These are phyloP conservation scores for Ustilago sp. DNA, from an alignment of 1,284 basidiomycete genomes.

Conservation along the genomic window DNA sequence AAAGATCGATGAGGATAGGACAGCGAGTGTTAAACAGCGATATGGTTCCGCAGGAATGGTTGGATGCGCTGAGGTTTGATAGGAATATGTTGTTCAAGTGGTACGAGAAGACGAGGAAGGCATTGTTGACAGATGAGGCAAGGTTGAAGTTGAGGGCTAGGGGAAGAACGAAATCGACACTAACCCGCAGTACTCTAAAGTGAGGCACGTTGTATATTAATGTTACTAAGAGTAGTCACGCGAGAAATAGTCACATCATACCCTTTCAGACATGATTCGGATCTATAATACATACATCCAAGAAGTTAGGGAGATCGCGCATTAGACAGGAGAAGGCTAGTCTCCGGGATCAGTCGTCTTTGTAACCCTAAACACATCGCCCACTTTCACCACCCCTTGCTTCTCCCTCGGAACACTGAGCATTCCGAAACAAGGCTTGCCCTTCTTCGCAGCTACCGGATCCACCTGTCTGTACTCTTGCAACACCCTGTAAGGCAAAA, in stretches of 20 bases:
- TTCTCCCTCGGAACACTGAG: slow-evolving; percentile 47
- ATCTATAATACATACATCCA: background rate
- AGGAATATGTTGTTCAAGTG: slow-evolving; percentile 44
- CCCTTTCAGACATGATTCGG: background rate
- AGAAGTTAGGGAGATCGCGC: background rate
- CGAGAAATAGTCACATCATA: too few relatives aligned
- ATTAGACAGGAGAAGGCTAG: slow-evolving; percentile 30
- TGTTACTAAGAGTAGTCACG: background rate
- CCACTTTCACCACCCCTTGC: slow-evolving; percentile 44
- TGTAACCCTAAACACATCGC: slow-evolving; percentile 52
- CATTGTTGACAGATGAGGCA: slow-evolving; percentile 31
- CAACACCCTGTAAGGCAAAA: slow-evolving; percentile 55
- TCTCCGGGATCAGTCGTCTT: slow-evolving; percentile 49
- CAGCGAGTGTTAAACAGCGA: slow-evolving; percentile 33
- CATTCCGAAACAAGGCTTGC: slow-evolving; percentile 63
- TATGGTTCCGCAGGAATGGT: slow-evolving; percentile 39
- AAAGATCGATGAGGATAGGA: slow-evolving; percentile 59
- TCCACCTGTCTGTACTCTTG: slow-evolving; percentile 62
- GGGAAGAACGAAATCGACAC: slow-evolving; percentile 27
- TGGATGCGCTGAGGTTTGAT: slow-evolving; percentile 42
- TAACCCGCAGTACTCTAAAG: background rate
- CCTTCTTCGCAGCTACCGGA: slow-evolving; percentile 32
- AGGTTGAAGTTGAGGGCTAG: slow-evolving; percentile 24
- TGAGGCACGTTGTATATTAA: background rate
- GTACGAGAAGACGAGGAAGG: slow-evolving; percentile 50